phyloP scores from a whole-genome alignment of 345 rosid genomes.

The Dipteronia dyeriana region DNA sequence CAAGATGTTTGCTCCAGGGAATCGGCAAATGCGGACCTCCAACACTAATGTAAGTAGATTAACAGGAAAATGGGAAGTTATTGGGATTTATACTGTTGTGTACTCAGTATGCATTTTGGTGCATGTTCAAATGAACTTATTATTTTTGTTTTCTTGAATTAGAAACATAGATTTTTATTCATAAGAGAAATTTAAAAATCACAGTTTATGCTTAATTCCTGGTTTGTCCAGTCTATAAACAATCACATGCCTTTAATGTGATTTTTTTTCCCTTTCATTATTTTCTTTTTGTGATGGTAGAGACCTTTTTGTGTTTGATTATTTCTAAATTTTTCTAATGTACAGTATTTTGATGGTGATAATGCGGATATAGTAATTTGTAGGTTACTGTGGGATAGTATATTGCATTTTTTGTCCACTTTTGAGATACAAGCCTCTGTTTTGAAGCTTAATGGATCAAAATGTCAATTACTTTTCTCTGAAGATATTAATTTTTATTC shows the following conservation, averaged over 20 bases:
- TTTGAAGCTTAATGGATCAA: conserved; percentile 24
- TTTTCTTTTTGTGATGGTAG: neutral
- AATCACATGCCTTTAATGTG: neutral
- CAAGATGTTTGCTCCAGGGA: conserved; percentile 70
- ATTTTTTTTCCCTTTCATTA: neutral
- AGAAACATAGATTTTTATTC: neutral
- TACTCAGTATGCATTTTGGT: neutral
- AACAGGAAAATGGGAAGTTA: neutral
- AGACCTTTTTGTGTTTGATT: neutral
- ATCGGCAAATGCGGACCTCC: conserved; percentile 52
- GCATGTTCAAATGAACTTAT: neutral
- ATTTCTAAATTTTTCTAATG: neutral
- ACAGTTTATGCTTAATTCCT: neutral
- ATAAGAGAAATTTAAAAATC: neutral
- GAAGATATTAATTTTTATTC: conserved; percentile 17
- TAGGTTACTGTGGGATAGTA: neutral
- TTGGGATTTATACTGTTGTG: neutral
- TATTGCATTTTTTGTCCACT: conserved; percentile 14
- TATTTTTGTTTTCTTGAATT: neutral
- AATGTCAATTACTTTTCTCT: conserved; percentile 9
- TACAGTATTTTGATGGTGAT: neutral
- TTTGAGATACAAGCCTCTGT: conserved; percentile 12
- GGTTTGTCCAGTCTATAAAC: neutral
- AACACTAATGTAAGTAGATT: conserved; percentile 54
- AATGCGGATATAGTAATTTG: neutral